Evolutionary conservation across 2,329 filamentous ascomycete species (phyloP).

Genomic region (Trichoderma sp.): DNA sequence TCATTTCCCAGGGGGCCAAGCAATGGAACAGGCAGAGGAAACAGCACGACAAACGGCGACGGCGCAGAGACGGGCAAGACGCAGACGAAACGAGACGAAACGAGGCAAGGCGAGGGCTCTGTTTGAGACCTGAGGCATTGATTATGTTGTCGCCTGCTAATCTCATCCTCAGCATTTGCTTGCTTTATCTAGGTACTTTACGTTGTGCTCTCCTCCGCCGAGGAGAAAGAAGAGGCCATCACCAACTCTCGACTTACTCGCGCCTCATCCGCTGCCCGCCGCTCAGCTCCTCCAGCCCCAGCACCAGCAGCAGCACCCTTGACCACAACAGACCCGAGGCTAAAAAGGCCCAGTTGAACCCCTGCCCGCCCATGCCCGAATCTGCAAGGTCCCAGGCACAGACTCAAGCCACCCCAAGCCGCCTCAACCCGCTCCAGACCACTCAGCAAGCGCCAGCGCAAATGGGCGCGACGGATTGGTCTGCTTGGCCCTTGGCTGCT

Average conservation of each 20-base stretch:
- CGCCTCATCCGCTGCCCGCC: neutral
- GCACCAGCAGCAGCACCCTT: constrained; percentile 3
- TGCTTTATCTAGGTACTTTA: no score
- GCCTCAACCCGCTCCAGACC: constrained; percentile 4
- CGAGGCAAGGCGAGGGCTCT: constrained; percentile 6
- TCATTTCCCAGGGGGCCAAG: constrained; percentile 28
- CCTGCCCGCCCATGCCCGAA: neutral
- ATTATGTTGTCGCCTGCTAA: neutral
- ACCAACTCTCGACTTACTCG: neutral
- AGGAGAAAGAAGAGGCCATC: no score
- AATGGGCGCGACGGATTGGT: neutral
- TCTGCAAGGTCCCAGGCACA: constrained; percentile 27
- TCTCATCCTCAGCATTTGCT: neutral
- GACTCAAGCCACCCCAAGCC: neutral
- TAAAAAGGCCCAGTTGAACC: neutral
- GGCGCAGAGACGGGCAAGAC: neutral
- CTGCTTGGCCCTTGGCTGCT: constrained; percentile 16
- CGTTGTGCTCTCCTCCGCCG: neutral
- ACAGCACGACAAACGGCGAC: no score
- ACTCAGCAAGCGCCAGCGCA: neutral
- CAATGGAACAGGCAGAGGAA: no score
- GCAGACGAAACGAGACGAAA: constrained; percentile 12
- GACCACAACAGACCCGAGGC: constrained; percentile 9
- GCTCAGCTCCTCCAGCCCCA: constrained; percentile 6
- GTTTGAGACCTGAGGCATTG: neutral